Percentiles rank a stretch among this genome's conserved stretches.
Conservation (phyloP, 306 rosid genomes). For the Heteromeles arbutifolia region DNA sequence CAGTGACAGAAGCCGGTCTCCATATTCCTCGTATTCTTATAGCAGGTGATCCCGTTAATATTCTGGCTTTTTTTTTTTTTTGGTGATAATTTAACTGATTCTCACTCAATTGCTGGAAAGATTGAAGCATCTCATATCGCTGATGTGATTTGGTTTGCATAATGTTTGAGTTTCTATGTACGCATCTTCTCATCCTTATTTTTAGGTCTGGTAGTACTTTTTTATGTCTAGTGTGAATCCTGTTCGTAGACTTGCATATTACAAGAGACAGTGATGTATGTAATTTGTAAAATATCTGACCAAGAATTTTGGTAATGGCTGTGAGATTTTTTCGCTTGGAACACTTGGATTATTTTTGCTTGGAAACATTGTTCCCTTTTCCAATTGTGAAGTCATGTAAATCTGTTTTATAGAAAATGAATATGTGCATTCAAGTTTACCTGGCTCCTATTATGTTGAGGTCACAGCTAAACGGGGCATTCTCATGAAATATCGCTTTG, state of each 20-base stretch:
- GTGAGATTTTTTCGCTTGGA: neutral
- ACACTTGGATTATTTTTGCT: neutral
- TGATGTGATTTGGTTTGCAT: conserved; percentile 30
- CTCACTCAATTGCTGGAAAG: conserved; percentile 12
- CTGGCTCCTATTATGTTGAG: neutral
- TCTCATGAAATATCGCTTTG: conserved; percentile 20
- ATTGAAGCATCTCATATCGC: conserved; percentile 21
- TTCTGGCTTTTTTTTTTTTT: conserved; percentile 29
- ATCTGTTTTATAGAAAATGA: conserved; percentile 15
- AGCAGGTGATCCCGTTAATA: conserved; percentile 86
- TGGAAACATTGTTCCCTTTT: neutral
- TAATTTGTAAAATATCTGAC: neutral
- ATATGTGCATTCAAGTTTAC: conserved; percentile 2
- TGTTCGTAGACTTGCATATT: conserved; percentile 18
- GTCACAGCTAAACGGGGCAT: neutral
- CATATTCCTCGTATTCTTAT: conserved; percentile 58
- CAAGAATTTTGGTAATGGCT: conserved; percentile 12
- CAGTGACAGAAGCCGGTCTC: conserved; percentile 80
- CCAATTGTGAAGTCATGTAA: conserved; percentile 13
- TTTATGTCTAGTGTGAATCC: conserved; percentile 6
- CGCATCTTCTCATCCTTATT: conserved; percentile 26
- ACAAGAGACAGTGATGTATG: conserved; percentile 9
- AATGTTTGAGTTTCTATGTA: conserved; percentile 25
- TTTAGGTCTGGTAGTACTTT: conserved; percentile 6
- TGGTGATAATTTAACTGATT: conserved; percentile 14